phyloP scores from a whole-genome alignment of 306 rosid species.

The Quercus robur region DNA sequence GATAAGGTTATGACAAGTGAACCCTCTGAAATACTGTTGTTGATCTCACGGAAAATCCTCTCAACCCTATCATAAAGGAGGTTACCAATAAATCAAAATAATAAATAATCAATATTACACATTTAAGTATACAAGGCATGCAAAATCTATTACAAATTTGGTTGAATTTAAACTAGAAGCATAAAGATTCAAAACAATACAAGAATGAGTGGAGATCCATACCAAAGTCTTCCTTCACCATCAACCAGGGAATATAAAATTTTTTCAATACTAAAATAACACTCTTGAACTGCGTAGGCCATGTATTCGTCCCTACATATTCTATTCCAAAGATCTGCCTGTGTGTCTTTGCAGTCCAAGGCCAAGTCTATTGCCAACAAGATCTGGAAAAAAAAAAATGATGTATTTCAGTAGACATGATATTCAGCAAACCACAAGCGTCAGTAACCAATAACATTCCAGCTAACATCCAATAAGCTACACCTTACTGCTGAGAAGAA shows the following conservation, averaged over 20 bases:
- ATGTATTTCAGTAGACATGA: conserved; percentile 5
- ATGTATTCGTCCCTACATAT: conserved; percentile 85
- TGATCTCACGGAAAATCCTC: conserved; percentile 80
- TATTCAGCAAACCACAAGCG: conserved; percentile 4
- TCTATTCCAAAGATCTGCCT: conserved; percentile 87
- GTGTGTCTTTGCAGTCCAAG: conserved; percentile 88
- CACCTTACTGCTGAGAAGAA: conserved; percentile 98
- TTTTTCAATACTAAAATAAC: conserved; percentile 80
- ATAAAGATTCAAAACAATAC: neutral
- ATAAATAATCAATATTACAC: conserved; percentile 4
- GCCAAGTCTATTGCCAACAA: conserved; percentile 90
- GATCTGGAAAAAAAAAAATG: conserved; percentile 44
- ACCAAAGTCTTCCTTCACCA: conserved; percentile 90
- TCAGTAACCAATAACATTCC: neutral
- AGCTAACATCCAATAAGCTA: conserved; percentile 12
- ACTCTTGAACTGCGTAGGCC: conserved; percentile 93
- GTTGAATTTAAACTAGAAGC: neutral
- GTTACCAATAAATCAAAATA: neutral
- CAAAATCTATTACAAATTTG: neutral
- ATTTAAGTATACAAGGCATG: neutral
- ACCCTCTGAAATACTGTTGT: conserved; percentile 57
- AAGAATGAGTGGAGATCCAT: conserved; percentile 26
- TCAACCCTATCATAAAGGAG: conserved; percentile 70
- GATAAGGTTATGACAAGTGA: conserved; percentile 70
- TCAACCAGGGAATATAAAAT: conserved; percentile 78